These are phyloP conservation scores for Teratosphaeria nubilosa DNA, from an alignment of 2,329 filamentous ascomycete species.

Conservation along the genomic window DNA sequence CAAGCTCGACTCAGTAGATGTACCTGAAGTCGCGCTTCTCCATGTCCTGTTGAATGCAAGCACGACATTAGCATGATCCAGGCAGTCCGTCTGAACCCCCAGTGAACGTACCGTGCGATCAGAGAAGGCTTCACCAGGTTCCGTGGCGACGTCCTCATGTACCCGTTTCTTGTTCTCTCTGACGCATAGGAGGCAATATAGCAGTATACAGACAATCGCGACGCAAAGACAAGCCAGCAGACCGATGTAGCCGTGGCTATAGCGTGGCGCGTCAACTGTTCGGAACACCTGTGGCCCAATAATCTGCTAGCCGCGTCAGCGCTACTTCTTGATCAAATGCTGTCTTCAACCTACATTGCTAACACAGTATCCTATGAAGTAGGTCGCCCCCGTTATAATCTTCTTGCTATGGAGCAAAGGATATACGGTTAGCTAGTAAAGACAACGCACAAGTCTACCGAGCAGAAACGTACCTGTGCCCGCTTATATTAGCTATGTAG, in stretches of 20 bases:
- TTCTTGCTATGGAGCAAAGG: constrained; percentile 17
- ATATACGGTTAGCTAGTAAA: too few species aligned
- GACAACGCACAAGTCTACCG: too few species aligned
- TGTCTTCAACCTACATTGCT: not conserved
- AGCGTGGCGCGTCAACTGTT: not conserved
- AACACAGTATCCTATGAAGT: constrained; percentile 17
- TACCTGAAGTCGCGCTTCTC: not conserved
- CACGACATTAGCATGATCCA: not conserved
- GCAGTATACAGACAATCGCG: not conserved
- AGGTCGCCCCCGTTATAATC: constrained; percentile 14
- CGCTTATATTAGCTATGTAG: constrained; percentile 21
- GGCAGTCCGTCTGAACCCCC: not conserved
- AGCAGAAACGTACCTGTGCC: constrained; percentile 9
- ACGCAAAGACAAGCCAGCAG: not conserved
- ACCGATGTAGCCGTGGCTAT: not conserved
- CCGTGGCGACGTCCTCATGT: not conserved
- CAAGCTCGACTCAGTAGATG: not conserved
- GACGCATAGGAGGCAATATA: not conserved
- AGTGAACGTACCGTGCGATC: not conserved
- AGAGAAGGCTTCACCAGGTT: not conserved
- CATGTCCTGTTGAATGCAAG: not conserved
- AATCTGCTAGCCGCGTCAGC: not conserved
- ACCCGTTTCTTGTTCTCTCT: not conserved
- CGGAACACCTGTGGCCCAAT: constrained; percentile 2
- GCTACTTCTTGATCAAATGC: not conserved